Conservation (phyloP, 2,329 filamentous ascomycete species). For the Shiraia bambusicola region DNA sequence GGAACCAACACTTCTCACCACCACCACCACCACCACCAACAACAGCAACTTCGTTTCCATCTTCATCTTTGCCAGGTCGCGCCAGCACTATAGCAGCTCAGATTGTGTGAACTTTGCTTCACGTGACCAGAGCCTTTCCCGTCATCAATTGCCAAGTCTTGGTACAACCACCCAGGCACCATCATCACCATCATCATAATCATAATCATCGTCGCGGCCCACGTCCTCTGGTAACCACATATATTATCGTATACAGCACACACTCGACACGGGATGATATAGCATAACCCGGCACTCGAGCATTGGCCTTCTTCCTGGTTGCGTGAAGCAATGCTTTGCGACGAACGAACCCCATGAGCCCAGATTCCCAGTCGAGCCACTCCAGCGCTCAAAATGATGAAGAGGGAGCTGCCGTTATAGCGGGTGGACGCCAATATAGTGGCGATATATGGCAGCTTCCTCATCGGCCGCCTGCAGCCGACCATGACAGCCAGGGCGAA, state of each 20-base stretch:
- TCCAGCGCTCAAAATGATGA: conserved; percentile 57
- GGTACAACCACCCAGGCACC: background rate
- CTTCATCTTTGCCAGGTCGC: background rate
- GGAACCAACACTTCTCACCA: conserved; percentile 18
- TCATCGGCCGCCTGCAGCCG: conserved; percentile 3
- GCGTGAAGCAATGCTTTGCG: conserved; percentile 56
- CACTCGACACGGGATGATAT: conserved; percentile 8
- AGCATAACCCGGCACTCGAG: background rate
- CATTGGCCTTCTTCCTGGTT: conserved; percentile 8
- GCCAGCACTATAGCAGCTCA: too few species aligned
- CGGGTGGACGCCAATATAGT: conserved; percentile 39
- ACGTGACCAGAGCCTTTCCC: background rate
- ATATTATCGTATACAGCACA: too few species aligned
- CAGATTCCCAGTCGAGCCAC: conserved; percentile 63
- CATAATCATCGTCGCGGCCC: too few species aligned
- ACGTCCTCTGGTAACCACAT: too few species aligned
- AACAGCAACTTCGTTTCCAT: background rate
- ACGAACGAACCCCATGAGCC: conserved; percentile 65
- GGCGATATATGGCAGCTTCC: too few species aligned
- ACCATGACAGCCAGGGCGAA: conserved; percentile 13
- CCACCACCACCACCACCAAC: conserved; percentile 4
- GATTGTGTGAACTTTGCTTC: too few species aligned
- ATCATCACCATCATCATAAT: too few species aligned
- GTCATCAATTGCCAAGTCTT: background rate
- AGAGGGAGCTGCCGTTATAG: conserved; percentile 27